phyloP scores from a whole-genome alignment of 1,284 basidiomycete genomes.

The Psilocybe mexicana region DNA sequence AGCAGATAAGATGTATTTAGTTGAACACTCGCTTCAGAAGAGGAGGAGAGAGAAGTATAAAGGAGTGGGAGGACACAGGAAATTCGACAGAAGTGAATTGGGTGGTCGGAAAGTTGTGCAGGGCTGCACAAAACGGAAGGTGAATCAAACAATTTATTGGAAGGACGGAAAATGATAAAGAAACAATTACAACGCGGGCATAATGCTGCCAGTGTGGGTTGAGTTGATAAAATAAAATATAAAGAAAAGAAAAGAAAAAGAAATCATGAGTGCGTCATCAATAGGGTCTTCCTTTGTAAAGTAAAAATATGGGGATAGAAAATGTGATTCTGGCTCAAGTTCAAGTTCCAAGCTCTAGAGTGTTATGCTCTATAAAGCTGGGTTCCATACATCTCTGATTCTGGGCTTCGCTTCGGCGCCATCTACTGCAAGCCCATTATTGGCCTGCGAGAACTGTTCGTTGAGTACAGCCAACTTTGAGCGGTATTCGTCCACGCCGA shows the following conservation, averaged over 20 bases:
- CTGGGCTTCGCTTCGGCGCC: conserved; percentile 23
- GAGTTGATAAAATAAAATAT: background rate
- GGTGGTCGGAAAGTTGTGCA: too few species aligned
- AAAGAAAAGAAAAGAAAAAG: background rate
- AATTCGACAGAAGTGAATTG: too few species aligned
- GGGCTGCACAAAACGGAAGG: too few species aligned
- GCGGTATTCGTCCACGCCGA: conserved; percentile 87
- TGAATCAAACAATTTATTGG: too few species aligned
- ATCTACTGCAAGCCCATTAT: conserved; percentile 23
- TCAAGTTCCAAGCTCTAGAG: background rate
- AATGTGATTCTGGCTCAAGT: too few species aligned
- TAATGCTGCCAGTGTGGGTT: too few species aligned
- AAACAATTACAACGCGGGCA: too few species aligned
- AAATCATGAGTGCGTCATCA: background rate
- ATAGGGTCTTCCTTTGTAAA: background rate
- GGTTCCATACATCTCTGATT: conserved; percentile 43
- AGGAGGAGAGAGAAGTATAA: too few species aligned
- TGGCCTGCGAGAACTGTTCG: conserved; percentile 48
- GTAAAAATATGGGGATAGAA: background rate
- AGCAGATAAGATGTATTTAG: too few species aligned
- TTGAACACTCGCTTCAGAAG: too few species aligned
- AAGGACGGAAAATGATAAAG: too few species aligned
- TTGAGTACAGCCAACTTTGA: conserved; percentile 73
- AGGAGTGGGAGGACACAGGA: too few species aligned
- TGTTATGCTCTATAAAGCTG: conserved; percentile 15